A percentile compares a stretch with the other conserved stretches of the same genome.
Conservation (phyloP, 1,284 basidiomycete genomes). For the Naganishia sp. region DNA sequence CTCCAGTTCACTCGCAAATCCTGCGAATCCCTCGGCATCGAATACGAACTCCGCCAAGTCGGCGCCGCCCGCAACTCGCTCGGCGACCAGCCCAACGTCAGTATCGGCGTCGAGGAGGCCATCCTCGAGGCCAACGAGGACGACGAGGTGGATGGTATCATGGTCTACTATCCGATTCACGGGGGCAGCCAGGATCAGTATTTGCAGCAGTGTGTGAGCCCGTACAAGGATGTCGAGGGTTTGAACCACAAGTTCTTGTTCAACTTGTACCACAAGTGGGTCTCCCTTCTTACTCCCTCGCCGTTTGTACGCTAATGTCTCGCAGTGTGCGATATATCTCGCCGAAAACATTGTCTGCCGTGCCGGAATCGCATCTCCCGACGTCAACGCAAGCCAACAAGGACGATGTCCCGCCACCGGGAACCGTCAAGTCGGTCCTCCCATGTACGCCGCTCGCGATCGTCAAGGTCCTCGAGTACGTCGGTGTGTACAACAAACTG, state of each 20-base stretch:
- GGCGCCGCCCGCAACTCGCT: conserved; percentile 58
- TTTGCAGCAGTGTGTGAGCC: conserved; percentile 89
- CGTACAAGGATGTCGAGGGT: conserved; percentile 96
- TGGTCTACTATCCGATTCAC: conserved; percentile 96
- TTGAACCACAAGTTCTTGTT: conserved; percentile 95
- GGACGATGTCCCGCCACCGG: conserved; percentile 67
- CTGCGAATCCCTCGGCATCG: conserved; percentile 83
- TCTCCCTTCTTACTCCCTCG: conserved; percentile 57
- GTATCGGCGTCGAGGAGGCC: conserved; percentile 84
- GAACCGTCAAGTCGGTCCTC: conserved; percentile 88
- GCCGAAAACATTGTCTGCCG: conserved; percentile 52
- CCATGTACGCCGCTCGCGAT: conserved; percentile 96
- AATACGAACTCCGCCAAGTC: conserved; percentile 74
- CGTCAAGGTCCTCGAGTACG: conserved; percentile 88
- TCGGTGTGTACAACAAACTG: conserved; percentile 88
- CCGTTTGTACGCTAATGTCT: neutral
- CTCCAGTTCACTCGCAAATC: conserved; percentile 79
- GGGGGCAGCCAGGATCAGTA: conserved; percentile 93
- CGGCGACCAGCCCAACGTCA: conserved; percentile 56
- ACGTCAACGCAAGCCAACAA: conserved; percentile 34
- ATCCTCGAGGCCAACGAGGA: conserved; percentile 94
- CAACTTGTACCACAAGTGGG: conserved; percentile 77
- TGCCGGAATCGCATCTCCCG: conserved; percentile 43
- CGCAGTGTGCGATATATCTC: conserved; percentile 54
- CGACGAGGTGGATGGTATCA: conserved; percentile 83